phyloP scores from a whole-genome alignment of 108 stramenopile species.

The Chaetoceros tenuissimus region DNA sequence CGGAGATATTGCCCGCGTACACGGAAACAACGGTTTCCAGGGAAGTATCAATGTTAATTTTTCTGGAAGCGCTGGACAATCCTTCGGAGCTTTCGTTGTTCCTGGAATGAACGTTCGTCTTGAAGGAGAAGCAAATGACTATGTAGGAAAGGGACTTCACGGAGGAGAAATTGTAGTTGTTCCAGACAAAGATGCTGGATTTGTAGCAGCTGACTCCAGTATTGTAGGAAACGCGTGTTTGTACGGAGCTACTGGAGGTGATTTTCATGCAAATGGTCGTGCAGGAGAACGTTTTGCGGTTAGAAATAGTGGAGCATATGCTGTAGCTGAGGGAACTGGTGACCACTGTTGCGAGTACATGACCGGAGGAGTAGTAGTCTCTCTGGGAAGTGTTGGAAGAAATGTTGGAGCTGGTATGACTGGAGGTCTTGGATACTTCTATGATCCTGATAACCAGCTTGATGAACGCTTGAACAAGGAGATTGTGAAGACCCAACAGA shows the following conservation, averaged over 20 bases:
- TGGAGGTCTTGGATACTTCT: constrained; percentile 91
- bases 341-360: constrained; percentile 98
- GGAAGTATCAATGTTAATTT: constrained; percentile 83
- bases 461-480: constrained; percentile 82
- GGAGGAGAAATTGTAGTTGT: constrained; percentile 90
- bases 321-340: constrained; percentile 95
- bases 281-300: constrained; percentile 96
- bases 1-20: constrained; percentile 85
- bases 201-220: constrained; percentile 83
- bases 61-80: constrained; percentile 91
- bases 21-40: constrained; percentile 83
- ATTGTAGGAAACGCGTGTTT: constrained; percentile 95
- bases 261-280: constrained; percentile 90
- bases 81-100: constrained; percentile 85
- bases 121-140: constrained; percentile 95
- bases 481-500: constrained; percentile 80
- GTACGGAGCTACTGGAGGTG: constrained; percentile 94
- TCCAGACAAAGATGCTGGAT: constrained; percentile 72
- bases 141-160: constrained; percentile 95
- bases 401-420: constrained; percentile 97
- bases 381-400: constrained; percentile 86
- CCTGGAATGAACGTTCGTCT: constrained; percentile 82
- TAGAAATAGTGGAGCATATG: constrained; percentile 91
- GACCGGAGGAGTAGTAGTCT: constrained; percentile 92
- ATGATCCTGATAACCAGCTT: constrained; percentile 73